These are phyloP conservation scores for Myxozyma kluyveri DNA, from an alignment of 805 yeast species.

Conservation along the genomic window DNA sequence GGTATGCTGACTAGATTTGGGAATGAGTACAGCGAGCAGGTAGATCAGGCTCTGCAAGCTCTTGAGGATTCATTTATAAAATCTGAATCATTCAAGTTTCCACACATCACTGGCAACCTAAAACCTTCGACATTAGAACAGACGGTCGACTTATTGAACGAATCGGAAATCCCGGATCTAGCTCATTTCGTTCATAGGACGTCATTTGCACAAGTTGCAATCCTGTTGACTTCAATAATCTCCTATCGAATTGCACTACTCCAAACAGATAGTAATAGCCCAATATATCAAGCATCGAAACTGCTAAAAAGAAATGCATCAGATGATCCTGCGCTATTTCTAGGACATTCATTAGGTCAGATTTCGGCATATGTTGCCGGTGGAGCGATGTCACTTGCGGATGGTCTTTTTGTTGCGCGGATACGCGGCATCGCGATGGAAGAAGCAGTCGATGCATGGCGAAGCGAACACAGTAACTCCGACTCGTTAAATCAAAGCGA, in stretches of 20 bases:
- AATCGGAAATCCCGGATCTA: neutral
- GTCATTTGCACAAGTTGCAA: conserved; percentile 23
- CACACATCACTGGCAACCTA: neutral
- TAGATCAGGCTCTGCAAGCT: neutral
- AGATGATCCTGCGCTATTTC: neutral
- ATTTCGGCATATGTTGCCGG: conserved; percentile 24
- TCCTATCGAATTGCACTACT: conserved; percentile 1
- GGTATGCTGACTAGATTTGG: neutral
- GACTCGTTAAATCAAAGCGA: neutral
- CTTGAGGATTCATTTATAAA: neutral
- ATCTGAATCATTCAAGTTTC: neutral
- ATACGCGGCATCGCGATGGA: conserved; percentile 25
- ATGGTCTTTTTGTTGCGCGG: conserved; percentile 18
- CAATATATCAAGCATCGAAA: no score
- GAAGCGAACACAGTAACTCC: neutral
- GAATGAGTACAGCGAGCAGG: neutral
- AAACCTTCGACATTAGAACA: neutral
- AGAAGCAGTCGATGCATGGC: conserved; percentile 7
- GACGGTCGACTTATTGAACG: neutral
- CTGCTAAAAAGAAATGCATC: no score
- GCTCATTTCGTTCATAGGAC: conserved; percentile 13
- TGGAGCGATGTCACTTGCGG: conserved; percentile 17
- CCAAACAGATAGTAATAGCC: neutral
- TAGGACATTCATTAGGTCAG: conserved; percentile 29
- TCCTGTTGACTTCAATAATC: conserved; percentile 13